These are phyloP conservation scores for Piper longum DNA, from an alignment of 164 flowering plant genomes.

Conservation along the genomic window DNA sequence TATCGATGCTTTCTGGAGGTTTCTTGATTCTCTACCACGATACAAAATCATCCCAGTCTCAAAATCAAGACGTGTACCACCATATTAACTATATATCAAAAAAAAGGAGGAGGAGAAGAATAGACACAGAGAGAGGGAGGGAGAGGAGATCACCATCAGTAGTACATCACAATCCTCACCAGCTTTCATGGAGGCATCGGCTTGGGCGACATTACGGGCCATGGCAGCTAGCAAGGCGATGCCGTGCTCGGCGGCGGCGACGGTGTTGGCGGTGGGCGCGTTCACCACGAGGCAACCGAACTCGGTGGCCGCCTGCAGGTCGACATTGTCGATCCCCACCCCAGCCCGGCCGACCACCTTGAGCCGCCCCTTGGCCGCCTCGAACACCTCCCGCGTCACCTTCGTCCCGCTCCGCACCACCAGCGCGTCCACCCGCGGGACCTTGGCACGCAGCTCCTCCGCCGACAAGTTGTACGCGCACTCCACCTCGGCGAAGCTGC, in stretches of 20 bases:
- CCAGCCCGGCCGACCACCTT: conserved; percentile 97
- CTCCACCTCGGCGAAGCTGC: conserved; percentile 50
- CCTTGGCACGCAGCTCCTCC: conserved; percentile 51
- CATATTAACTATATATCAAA: no score
- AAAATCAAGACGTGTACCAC: no score
- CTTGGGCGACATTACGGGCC: conserved; percentile 83
- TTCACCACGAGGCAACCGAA: conserved; percentile 81
- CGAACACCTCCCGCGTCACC: conserved; percentile 67
- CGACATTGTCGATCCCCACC: conserved; percentile 92
- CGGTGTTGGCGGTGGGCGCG: conserved; percentile 91
- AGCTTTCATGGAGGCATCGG: conserved; percentile 81
- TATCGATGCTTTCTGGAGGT: no score
- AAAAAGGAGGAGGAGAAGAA: neutral
- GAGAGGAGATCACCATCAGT: neutral
- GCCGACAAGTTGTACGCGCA: conserved; percentile 50
- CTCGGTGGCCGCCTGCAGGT: conserved; percentile 91
- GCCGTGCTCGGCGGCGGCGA: conserved; percentile 96
- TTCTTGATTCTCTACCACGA: no score
- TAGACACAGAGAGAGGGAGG: neutral
- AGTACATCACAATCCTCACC: conserved; percentile 23
- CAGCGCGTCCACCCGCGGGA: conserved; percentile 59
- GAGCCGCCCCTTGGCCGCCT: conserved; percentile 59
- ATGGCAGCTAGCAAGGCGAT: conserved; percentile 67
- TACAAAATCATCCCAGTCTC: no score
- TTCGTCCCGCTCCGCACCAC: conserved; percentile 92